Percentiles rank a stretch among this genome's conserved stretches.
Conservation (phyloP, 2,329 filamentous ascomycete genomes). For the Venturia nashicola region DNA sequence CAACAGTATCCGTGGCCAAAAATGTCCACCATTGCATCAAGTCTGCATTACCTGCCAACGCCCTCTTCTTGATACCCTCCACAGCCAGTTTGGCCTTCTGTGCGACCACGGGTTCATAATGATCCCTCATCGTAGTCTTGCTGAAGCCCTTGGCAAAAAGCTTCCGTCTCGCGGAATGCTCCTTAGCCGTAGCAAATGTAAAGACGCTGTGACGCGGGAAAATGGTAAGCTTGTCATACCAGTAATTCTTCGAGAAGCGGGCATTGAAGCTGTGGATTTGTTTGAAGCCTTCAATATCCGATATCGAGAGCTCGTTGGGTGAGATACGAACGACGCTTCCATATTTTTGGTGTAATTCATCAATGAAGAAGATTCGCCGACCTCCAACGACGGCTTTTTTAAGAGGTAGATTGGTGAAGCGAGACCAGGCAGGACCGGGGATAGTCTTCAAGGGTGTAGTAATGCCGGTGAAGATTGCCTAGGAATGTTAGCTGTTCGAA, state of each 20-base stretch:
- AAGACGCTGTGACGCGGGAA: slow-evolving; percentile 22
- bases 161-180: slow-evolving; percentile 24
- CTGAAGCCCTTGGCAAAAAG: slow-evolving; percentile 25
- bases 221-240: slow-evolving; percentile 16
- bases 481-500: neutral
- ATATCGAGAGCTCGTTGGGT: slow-evolving; percentile 32
- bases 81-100: slow-evolving; percentile 23
- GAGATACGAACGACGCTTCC: slow-evolving; percentile 36
- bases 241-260: slow-evolving; percentile 18
- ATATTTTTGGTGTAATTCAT: slow-evolving; percentile 32
- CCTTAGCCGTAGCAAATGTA: slow-evolving; percentile 23
- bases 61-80: slow-evolving; percentile 18
- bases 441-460: slow-evolving; percentile 15
- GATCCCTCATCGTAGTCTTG: slow-evolving; percentile 21
- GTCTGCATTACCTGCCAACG: slow-evolving; percentile 20
- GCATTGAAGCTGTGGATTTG: slow-evolving; percentile 19
- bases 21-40: slow-evolving; percentile 26
- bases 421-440: slow-evolving; percentile 21
- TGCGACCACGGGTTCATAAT: slow-evolving; percentile 25
- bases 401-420: slow-evolving; percentile 22
- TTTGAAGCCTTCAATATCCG: slow-evolving; percentile 17
- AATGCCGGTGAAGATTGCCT: slow-evolving; percentile 1
- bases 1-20: slow-evolving; percentile 27
- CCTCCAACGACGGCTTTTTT: slow-evolving; percentile 26
- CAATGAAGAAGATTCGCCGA: slow-evolving; percentile 28